phyloP scores from a whole-genome alignment of 441 rosid genomes.

The Brassica hybrid region DNA sequence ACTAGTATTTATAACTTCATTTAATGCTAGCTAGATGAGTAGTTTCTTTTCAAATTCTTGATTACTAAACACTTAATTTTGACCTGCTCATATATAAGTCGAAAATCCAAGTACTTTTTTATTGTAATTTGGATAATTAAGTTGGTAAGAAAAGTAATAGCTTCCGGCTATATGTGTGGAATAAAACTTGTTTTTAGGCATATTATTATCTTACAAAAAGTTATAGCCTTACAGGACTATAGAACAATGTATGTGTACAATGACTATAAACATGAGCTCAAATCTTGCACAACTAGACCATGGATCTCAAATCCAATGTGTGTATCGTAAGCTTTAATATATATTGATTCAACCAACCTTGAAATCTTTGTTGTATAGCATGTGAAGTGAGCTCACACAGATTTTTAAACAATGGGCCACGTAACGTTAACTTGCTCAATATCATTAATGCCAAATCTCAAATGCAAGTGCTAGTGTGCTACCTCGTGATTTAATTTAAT shows the following conservation, averaged over 20 bases:
- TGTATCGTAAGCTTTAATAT: conserved; percentile 22
- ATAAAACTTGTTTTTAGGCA: neutral
- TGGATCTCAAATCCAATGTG: conserved; percentile 16
- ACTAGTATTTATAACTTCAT: neutral
- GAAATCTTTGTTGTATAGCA: conserved; percentile 23
- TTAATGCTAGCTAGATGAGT: neutral
- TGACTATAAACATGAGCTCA: conserved; percentile 22
- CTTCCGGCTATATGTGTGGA: neutral
- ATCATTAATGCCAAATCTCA: conserved; percentile 38
- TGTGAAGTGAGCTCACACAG: conserved; percentile 36
- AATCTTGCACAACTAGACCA: conserved; percentile 26
- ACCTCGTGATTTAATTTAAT: conserved; percentile 41
- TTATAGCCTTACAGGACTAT: neutral
- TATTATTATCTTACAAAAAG: neutral
- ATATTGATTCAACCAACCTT: conserved; percentile 36
- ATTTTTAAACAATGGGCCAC: conserved; percentile 32
- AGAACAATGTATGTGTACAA: conserved; percentile 6
- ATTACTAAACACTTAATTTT: neutral
- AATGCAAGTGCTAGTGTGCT: conserved; percentile 32
- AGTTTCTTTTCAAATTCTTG: neutral
- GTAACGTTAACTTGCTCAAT: conserved; percentile 31
- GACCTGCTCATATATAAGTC: neutral
- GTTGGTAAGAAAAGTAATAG: neutral
- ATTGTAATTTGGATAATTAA: conserved; percentile 6
- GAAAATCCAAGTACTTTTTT: neutral